A percentile compares a stretch with the other conserved stretches of the same genome.
phyloP scores from a whole-genome alignment of 1,284 basidiomycete species.

The Malassezia globosa region DNA sequence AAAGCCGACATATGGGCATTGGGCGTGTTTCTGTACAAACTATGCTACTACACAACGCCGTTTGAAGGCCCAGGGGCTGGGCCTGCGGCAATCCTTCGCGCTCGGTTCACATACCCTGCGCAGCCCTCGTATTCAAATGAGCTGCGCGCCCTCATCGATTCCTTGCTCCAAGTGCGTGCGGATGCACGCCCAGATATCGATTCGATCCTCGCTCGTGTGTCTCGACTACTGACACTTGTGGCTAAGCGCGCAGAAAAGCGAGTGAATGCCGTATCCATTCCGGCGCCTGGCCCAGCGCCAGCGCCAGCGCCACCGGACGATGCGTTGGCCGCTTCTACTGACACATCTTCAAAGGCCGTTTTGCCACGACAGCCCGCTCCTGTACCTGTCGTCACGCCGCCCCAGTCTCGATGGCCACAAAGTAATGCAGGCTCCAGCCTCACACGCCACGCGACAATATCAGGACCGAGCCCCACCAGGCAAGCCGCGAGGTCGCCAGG shows the following conservation, averaged over 20 bases:
- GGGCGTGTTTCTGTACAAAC: constrained; percentile 66
- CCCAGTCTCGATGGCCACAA: neutral
- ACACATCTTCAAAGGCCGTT: no score
- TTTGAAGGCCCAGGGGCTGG: constrained; percentile 66
- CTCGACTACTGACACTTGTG: neutral
- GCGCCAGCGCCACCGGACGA: neutral
- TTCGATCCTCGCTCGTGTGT: neutral
- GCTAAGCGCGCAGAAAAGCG: no score
- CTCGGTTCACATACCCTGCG: constrained; percentile 63
- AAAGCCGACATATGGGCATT: constrained; percentile 76
- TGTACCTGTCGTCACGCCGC: neutral
- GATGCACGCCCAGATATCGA: constrained; percentile 3
- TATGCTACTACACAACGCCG: constrained; percentile 96
- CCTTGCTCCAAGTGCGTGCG: constrained; percentile 5
- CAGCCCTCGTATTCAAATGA: constrained; percentile 77
- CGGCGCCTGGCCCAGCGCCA: no score
- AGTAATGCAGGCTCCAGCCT: no score
- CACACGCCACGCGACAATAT: no score
- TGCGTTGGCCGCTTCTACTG: neutral
- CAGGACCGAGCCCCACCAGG: neutral
- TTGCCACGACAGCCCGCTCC: neutral
- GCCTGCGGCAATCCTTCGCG: constrained; percentile 87
- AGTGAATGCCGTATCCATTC: no score
- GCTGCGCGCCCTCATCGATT: constrained; percentile 69
- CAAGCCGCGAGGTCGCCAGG: neutral